Percentiles rank a stretch among this genome's conserved stretches.
Evolutionary conservation across 805 yeast genomes (phyloP).

Genomic region (Pichia kluyveri): DNA sequence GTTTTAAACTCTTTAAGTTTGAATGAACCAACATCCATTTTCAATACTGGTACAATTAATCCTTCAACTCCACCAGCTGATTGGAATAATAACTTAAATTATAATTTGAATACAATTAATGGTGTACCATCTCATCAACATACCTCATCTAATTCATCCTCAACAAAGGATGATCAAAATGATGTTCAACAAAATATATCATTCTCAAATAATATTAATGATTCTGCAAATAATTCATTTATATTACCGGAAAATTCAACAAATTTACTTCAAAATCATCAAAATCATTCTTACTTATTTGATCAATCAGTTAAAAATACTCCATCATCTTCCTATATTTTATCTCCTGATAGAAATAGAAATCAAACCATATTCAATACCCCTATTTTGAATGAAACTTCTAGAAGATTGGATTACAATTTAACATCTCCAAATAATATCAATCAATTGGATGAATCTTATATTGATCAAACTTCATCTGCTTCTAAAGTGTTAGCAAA

Average conservation of each 20-base stretch:
- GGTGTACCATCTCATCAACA: neutral
- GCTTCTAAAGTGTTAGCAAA: conserved; percentile 18
- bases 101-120: neutral
- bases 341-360: conserved; percentile 9
- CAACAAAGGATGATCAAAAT: conserved; percentile 2
- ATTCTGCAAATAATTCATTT: conserved; percentile 4
- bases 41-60: conserved; percentile 14
- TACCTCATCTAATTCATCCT: conserved; percentile 10
- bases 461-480: neutral
- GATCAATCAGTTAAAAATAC: conserved; percentile 6
- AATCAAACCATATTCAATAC: conserved; percentile 11
- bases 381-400: conserved; percentile 28
- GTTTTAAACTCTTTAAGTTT: conserved; percentile 39
- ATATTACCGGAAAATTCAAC: conserved; percentile 6
- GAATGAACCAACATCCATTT: conserved; percentile 23
- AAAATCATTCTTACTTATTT: conserved; percentile 4
- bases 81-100: conserved; percentile 7
- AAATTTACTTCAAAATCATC: neutral
- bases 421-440: conserved; percentile 12
- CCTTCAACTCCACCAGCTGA: conserved; percentile 24
- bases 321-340: conserved; percentile 3
- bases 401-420: conserved; percentile 32
- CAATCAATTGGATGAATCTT: neutral
- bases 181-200: conserved; percentile 7
- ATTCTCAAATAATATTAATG: neutral